phyloP scores from a whole-genome alignment of 768 basidiomycete genomes.

The Boletus edulis region DNA sequence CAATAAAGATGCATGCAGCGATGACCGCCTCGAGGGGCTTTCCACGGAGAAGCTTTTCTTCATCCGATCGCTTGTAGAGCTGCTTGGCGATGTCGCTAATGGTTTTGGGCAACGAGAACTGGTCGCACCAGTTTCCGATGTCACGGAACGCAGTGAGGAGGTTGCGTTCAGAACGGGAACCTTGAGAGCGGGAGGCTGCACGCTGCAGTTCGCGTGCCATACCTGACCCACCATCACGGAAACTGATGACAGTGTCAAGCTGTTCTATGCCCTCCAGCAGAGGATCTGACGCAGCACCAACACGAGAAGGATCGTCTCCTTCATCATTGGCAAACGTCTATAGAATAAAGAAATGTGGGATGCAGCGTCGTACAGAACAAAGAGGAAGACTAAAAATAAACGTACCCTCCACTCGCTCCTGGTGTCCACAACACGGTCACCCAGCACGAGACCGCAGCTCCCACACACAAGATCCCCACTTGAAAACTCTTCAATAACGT shows the following conservation, averaged over 20 bases:
- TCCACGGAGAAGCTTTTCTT: conserved; percentile 88
- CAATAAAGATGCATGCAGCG: conserved; percentile 97
- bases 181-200: conserved; percentile 79
- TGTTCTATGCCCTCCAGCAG: conserved; percentile 93
- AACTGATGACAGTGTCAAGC: conserved; percentile 92
- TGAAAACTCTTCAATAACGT: conserved; percentile 96
- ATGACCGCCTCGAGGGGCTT: conserved; percentile 93
- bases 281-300: conserved; percentile 93
- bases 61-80: conserved; percentile 95
- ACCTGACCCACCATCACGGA: conserved; percentile 92
- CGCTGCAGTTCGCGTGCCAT: conserved; percentile 90
- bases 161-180: conserved; percentile 79
- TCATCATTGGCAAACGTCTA: conserved; percentile 99
- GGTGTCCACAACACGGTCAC: conserved; percentile 96
- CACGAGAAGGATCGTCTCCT: conserved; percentile 99
- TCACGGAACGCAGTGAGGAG: conserved; percentile 87
- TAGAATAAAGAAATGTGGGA: conserved; percentile 14
- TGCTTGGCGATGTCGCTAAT: conserved; percentile 97
- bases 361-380: conserved; percentile 17
- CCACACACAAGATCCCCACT: conserved; percentile 97
- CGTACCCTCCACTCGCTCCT: conserved; percentile 96
- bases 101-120: conserved; percentile 89
- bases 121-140: conserved; percentile 92
- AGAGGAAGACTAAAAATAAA: conserved; percentile 23
- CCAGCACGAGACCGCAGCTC: conserved; percentile 89